Conservation (phyloP, 192 early-diverging fungal species). For the Chytriomyces confervae region DNA sequence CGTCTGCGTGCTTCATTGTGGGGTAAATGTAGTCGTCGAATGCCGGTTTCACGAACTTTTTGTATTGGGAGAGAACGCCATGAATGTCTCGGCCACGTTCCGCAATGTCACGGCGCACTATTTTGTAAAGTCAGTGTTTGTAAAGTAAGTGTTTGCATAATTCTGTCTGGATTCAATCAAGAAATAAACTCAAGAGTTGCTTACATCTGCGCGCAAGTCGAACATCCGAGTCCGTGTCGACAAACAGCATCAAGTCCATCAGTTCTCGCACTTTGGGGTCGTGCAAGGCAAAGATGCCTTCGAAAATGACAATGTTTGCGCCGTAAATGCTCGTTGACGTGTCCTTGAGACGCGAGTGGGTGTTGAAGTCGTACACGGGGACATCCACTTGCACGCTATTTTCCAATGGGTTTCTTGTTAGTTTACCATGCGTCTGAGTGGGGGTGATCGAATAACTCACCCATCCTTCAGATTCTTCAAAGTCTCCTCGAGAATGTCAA, state of each 20-base stretch:
- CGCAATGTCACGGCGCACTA: constrained; percentile 88
- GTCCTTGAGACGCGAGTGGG: constrained; percentile 75
- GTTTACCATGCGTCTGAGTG: not conserved
- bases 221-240: constrained; percentile 94
- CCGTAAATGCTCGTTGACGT: constrained; percentile 78
- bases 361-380: constrained; percentile 91
- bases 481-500: constrained; percentile 71
- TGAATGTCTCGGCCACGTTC: constrained; percentile 86
- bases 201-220: constrained; percentile 83
- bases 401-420: not conserved
- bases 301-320: constrained; percentile 95
- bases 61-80: constrained; percentile 90
- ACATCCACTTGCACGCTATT: constrained; percentile 70
- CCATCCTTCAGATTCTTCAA: constrained; percentile 81
- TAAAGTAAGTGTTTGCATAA: not conserved
- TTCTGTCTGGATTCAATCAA: not conserved
- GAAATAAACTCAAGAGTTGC: constrained; percentile 1
- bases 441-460: constrained; percentile 31
- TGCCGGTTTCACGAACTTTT: constrained; percentile 91
- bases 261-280: constrained; percentile 78
- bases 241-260: constrained; percentile 86
- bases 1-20: constrained; percentile 91
- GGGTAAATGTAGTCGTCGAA: constrained; percentile 92
- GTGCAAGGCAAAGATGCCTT: constrained; percentile 97
- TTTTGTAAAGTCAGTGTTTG: not conserved